Percentiles rank a stretch among this genome's conserved stretches.
Evolutionary conservation across 306 rosid species (phyloP).

Genomic region (Trifolium dubium): DNA sequence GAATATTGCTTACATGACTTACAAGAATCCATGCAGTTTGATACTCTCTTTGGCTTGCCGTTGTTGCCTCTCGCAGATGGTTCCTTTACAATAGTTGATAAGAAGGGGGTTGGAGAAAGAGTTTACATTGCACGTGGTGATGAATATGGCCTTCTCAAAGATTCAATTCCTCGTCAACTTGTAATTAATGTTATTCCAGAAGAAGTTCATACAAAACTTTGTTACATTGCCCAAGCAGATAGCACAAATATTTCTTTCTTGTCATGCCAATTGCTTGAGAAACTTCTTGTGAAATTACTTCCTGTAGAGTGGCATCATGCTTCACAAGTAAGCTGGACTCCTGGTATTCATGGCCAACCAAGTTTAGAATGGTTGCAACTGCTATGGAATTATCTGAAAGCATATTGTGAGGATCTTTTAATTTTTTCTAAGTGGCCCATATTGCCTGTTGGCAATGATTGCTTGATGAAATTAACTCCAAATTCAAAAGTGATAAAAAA

Average conservation of each 20-base stretch:
- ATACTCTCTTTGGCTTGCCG: conserved; percentile 72
- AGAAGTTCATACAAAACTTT: conserved; percentile 73
- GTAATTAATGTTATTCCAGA: conserved; percentile 69
- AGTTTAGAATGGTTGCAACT: conserved; percentile 90
- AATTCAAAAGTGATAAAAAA: conserved; percentile 80
- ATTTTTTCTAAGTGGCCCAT: conserved; percentile 94
- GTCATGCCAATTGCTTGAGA: conserved; percentile 85
- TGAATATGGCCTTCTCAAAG: conserved; percentile 88
- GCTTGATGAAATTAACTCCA: conserved; percentile 73
- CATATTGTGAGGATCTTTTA: conserved; percentile 75
- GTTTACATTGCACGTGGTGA: conserved; percentile 82
- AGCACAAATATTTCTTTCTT: conserved; percentile 78
- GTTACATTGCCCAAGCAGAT: conserved; percentile 70
- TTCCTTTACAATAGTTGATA: conserved; percentile 77
- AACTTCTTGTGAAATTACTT: conserved; percentile 77
- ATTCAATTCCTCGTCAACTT: conserved; percentile 79
- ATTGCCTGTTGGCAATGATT: conserved; percentile 73
- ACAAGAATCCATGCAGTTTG: conserved; percentile 64
- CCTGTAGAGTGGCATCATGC: conserved; percentile 95
- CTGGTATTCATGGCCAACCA: conserved; percentile 87
- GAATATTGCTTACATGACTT: conserved; percentile 95
- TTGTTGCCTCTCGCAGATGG: conserved; percentile 89
- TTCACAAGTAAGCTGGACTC: conserved; percentile 79
- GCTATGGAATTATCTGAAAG: conserved; percentile 87
- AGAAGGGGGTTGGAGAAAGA: conserved; percentile 85